Conservation (phyloP, 2,329 filamentous ascomycete genomes). For the Epichloe glyceriae region DNA sequence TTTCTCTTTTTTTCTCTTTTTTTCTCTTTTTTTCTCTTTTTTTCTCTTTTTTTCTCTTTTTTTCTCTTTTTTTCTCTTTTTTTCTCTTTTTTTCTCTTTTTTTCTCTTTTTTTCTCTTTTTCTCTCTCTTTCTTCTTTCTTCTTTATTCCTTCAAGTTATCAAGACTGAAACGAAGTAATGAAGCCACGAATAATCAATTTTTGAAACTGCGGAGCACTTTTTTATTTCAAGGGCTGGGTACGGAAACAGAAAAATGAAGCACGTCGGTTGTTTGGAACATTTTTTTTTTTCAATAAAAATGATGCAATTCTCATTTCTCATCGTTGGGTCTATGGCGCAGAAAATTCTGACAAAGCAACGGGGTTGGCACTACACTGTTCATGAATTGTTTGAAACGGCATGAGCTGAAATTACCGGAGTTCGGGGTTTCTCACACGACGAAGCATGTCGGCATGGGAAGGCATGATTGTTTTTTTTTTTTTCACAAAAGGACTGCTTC, state of each 20-base stretch:
- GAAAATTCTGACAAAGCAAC: background rate
- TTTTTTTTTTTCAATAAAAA: no score
- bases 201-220: background rate
- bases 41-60: background rate
- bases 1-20: background rate
- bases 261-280: no score
- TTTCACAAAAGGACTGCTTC: no score
- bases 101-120: background rate
- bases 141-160: background rate
- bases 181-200: conserved; percentile 4
- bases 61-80: background rate
- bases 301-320: background rate
- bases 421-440: background rate
- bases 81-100: rapidly evolving
- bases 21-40: rapidly evolving
- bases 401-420: background rate
- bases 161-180: background rate
- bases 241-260: background rate
- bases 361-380: background rate
- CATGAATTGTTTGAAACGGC: background rate
- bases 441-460: background rate
- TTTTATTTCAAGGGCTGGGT: background rate
- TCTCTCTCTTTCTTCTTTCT: rapidly evolving
- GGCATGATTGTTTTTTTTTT: background rate
- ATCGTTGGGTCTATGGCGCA: background rate